Base-by-base conservation (phyloP, 208 protist species). In the Blechomonas ayalai region DNA sequence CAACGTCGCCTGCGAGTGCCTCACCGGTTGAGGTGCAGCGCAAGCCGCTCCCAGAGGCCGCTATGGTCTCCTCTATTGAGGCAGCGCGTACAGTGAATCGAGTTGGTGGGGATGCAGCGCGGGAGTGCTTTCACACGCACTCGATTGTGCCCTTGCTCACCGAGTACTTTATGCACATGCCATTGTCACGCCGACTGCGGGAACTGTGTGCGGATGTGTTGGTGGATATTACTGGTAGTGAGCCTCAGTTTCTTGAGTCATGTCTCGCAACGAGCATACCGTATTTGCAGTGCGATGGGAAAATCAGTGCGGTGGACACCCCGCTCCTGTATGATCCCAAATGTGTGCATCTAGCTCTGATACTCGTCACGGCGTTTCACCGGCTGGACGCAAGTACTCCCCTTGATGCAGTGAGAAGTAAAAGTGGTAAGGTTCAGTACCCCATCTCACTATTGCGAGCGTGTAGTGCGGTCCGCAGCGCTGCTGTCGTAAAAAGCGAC, bases 41-140 rank as follows among this genome's bases (percentile, higher is more conserved):
- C 46, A 64, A 54, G 54, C 58, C 64, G 4, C 48, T 78, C 8
- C 47, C 55, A 31, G 82, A 90, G 50, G 59, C 73, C 13, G 49
- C 66, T 15, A 67, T 90, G 50, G 33, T 81, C 20, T 58, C 26
- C 12, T 68, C 61, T 22, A 55, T 74, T 7, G 76, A 85, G 25
- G 61, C 72, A 18, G 52, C 70, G 9, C 65, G 57, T 6, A 65
- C 68, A 25, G 50, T 82, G 29, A 36, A 59, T 16, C 59, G 59
- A 20, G 60, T 48, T 2, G 52, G 45, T 15, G 51, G 42, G 7
- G 52, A 40, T 13, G 49, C 42, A 38, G 24, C 49, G 22, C 36
- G 47, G 2, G 50, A 52, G 19, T 44, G 53, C 29, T 57, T 81
- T 63, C 34, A 23, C 20, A 48, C 24, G 8, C 34, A 26, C 28